A percentile compares a stretch with the other conserved stretches of the same genome.
Evolutionary conservation across 2,329 filamentous ascomycete genomes (phyloP).

Genomic region (Scolecobasidium constrictum): DNA sequence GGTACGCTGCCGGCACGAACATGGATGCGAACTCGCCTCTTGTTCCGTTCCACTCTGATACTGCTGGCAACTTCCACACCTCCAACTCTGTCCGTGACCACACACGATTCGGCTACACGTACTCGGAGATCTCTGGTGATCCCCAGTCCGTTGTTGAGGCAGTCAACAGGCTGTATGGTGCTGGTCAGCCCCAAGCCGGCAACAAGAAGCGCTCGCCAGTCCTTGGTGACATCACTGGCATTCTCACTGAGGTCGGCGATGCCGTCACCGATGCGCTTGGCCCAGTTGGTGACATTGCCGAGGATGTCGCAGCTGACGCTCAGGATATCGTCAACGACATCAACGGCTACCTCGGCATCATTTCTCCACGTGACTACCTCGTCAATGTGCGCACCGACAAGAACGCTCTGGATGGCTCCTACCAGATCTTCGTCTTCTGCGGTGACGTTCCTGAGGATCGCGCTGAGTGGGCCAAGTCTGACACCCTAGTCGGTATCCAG

Average conservation of each 20-base stretch:
- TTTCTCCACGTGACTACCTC: conserved; percentile 43
- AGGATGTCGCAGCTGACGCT: conserved; percentile 10
- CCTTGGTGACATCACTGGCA: neutral
- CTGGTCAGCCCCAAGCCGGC: neutral
- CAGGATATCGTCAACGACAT: conserved; percentile 21
- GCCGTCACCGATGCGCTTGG: neutral
- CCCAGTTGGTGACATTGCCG: neutral
- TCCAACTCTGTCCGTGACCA: conserved; percentile 51
- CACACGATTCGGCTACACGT: conserved; percentile 60
- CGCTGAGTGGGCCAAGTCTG: conserved; percentile 39
- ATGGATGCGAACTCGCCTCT: conserved; percentile 43
- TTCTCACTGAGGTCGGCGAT: neutral
- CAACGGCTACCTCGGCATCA: conserved; percentile 15
- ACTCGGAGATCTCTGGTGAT: conserved; percentile 49
- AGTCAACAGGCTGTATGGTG: conserved; percentile 53
- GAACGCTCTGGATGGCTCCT: conserved; percentile 46
- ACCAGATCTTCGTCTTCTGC: conserved; percentile 58
- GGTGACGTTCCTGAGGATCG: conserved; percentile 39
- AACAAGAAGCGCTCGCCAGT: neutral
- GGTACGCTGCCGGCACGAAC: conserved; percentile 41
- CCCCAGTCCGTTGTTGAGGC: conserved; percentile 33
- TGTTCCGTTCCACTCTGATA: conserved; percentile 54
- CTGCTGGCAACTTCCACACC: conserved; percentile 54
- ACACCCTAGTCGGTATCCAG: conserved; percentile 51
- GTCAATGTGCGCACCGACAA: conserved; percentile 54